A percentile compares a stretch with the other conserved stretches of the same genome.
phyloP scores from a whole-genome alignment of 2,329 filamentous ascomycete genomes.

The Ascochyta viciae-villosae region DNA sequence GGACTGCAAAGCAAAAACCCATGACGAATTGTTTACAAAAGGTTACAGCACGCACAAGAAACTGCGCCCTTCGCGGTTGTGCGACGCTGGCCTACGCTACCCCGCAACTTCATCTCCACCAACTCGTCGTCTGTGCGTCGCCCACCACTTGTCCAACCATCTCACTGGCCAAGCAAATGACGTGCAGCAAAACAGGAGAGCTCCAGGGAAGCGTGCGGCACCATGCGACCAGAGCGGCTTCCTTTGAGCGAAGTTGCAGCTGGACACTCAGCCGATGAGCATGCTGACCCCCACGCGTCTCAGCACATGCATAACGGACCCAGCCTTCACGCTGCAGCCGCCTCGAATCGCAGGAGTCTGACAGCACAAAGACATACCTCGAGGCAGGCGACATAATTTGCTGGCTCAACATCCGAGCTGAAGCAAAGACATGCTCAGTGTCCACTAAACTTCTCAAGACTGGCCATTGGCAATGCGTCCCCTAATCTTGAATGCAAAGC shows the following conservation, averaged over 20 bases:
- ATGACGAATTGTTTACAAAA: neutral
- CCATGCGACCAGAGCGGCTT: conserved; percentile 10
- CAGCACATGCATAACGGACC: conserved; percentile 9
- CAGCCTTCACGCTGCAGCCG: neutral
- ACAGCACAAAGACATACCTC: conserved; percentile 11
- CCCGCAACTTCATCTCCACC: conserved; percentile 26
- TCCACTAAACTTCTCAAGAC: conserved; percentile 9
- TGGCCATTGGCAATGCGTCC: neutral
- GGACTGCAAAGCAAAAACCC: neutral
- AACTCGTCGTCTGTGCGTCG: conserved; percentile 20
- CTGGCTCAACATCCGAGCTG: neutral
- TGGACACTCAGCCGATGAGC: neutral
- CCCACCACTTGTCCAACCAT: neutral
- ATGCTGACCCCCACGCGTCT: conserved; percentile 14
- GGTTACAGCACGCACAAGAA: neutral
- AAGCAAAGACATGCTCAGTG: neutral
- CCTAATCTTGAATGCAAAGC: neutral
- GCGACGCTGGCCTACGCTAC: conserved; percentile 24
- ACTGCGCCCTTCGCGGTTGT: conserved; percentile 13
- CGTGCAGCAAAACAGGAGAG: conserved; percentile 14
- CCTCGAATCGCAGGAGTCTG: conserved; percentile 9
- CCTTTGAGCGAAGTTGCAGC: neutral
- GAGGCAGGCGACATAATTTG: conserved; percentile 6
- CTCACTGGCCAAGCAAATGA: conserved; percentile 13
- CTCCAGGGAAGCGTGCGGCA: conserved; percentile 2